phyloP scores from a whole-genome alignment of 2,329 filamentous ascomycete species.

The Penicillium corylophilum region DNA sequence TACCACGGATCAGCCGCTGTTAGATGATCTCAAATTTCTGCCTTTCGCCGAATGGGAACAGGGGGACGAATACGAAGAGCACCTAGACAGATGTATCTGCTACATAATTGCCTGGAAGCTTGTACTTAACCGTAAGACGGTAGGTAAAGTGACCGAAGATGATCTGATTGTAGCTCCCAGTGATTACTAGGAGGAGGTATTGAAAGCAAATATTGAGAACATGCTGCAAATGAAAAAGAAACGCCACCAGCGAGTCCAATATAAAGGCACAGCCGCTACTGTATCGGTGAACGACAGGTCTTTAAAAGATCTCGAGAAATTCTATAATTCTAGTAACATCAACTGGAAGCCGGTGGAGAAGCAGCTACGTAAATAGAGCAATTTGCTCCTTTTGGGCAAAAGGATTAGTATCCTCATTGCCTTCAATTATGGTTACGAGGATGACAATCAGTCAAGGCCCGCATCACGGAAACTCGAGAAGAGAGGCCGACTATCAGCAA shows the following conservation, averaged over 20 bases:
- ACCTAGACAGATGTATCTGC: slow-evolving; percentile 19
- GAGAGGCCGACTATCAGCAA: slow-evolving; percentile 8
- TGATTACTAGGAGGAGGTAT: slow-evolving; percentile 16
- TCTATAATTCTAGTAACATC: slow-evolving; percentile 12
- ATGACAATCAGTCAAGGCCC: neutral
- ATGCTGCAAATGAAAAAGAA: slow-evolving; percentile 18
- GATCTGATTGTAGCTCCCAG: slow-evolving; percentile 24
- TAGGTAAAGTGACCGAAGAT: slow-evolving; percentile 23
- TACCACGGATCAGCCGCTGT: slow-evolving; percentile 3
- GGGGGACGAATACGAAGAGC: slow-evolving; percentile 22
- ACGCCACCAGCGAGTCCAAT: slow-evolving; percentile 10
- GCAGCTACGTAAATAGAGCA: slow-evolving; percentile 18
- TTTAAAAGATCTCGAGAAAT: slow-evolving; percentile 10
- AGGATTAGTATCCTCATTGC: slow-evolving; percentile 3
- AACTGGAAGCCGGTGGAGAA: slow-evolving; percentile 14
- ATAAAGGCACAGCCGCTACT: slow-evolving; percentile 15
- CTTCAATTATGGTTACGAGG: slow-evolving; percentile 7
- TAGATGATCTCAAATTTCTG: slow-evolving; percentile 12
- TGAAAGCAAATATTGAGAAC: slow-evolving; percentile 15
- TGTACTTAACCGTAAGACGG: slow-evolving; percentile 23
- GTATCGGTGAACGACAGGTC: slow-evolving; percentile 1
- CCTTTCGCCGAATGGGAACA: slow-evolving; percentile 17
- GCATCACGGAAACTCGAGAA: slow-evolving; percentile 4
- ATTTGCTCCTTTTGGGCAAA: slow-evolving; percentile 10
- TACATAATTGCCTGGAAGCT: slow-evolving; percentile 28